phyloP scores from a whole-genome alignment of 2,329 filamentous ascomycete species.

The Acrodontium crateriforme region DNA sequence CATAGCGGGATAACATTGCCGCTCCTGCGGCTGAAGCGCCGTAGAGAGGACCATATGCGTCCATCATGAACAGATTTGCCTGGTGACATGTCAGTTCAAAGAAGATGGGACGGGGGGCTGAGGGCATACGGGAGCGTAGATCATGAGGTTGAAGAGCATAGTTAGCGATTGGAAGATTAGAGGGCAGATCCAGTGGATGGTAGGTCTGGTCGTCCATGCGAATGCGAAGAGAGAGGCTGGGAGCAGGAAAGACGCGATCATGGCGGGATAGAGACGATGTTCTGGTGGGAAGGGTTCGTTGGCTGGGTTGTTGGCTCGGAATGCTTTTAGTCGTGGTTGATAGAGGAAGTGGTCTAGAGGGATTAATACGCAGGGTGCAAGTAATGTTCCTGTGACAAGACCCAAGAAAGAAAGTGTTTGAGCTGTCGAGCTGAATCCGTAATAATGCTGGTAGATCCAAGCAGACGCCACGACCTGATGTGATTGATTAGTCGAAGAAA shows the following conservation, averaged over 20 bases:
- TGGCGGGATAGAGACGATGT: conserved; percentile 20
- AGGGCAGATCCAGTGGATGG: conserved; percentile 27
- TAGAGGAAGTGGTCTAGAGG: conserved; percentile 15
- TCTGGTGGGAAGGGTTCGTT: conserved; percentile 15
- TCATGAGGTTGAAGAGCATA: conserved; percentile 12
- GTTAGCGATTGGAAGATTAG: conserved; percentile 18
- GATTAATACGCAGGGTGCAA: conserved; percentile 14
- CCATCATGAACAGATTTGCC: conserved; percentile 28
- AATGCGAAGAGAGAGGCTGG: conserved; percentile 23
- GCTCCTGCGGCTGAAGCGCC: conserved; percentile 23
- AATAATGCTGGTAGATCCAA: conserved; percentile 19
- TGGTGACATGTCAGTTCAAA: too few species aligned
- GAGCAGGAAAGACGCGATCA: conserved; percentile 17
- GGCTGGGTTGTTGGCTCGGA: conserved; percentile 2
- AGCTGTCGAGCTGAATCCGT: conserved; percentile 15
- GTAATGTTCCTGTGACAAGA: conserved; percentile 11
- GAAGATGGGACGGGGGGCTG: too few species aligned
- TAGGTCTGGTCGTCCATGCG: conserved; percentile 18
- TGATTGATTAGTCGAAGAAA: background rate
- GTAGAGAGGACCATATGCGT: conserved; percentile 27
- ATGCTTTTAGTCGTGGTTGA: conserved; percentile 12
- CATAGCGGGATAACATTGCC: conserved; percentile 21
- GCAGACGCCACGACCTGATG: conserved; percentile 27
- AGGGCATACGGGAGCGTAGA: conserved; percentile 25
- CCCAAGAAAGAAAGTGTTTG: conserved; percentile 23